Conservation (phyloP, 345 rosid genomes). For the Lagerstroemia speciosa region DNA sequence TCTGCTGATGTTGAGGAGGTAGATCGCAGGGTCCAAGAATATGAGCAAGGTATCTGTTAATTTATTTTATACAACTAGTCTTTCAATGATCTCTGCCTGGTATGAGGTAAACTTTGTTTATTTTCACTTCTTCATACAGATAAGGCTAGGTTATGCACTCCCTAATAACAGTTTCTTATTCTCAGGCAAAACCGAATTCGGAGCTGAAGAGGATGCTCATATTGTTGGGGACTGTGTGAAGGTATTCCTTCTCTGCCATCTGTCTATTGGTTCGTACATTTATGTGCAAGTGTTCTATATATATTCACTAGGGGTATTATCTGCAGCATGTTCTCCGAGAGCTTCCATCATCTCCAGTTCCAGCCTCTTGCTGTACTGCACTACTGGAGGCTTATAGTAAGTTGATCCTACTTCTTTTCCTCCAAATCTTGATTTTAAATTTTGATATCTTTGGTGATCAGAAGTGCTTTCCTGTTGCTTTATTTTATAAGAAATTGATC, state of each 20-base stretch:
- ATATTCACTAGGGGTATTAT: slow-evolving; percentile 21
- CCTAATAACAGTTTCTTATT: slow-evolving; percentile 3
- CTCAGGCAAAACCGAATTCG: slow-evolving; percentile 81
- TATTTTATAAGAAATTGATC: slow-evolving; percentile 63
- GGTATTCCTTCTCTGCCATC: slow-evolving; percentile 34
- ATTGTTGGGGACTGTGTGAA: slow-evolving; percentile 97
- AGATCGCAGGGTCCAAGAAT: slow-evolving; percentile 86
- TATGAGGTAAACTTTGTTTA: neutral
- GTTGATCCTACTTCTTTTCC: slow-evolving; percentile 11
- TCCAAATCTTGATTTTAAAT: neutral
- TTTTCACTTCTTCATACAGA: slow-evolving; percentile 8
- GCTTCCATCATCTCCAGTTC: slow-evolving; percentile 97
- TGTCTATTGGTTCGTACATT: neutral
- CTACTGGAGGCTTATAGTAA: slow-evolving; percentile 92
- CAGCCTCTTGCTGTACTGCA: slow-evolving; percentile 96
- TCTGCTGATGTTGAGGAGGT: slow-evolving; percentile 99
- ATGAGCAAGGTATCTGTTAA: slow-evolving; percentile 63
- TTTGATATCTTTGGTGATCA: neutral
- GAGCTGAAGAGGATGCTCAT: slow-evolving; percentile 86
- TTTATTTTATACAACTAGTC: neutral
- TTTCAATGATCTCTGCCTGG: neutral
- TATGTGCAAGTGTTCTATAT: slow-evolving; percentile 3
- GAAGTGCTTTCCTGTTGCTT: slow-evolving; percentile 9
- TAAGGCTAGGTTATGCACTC: neutral
- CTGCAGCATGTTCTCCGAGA: slow-evolving; percentile 92